Percentiles rank a stretch among this genome's conserved stretches.
These are phyloP conservation scores for Neopestalotiopsis sp. DNA, from an alignment of 2,329 filamentous ascomycete genomes.

Conservation along the genomic window DNA sequence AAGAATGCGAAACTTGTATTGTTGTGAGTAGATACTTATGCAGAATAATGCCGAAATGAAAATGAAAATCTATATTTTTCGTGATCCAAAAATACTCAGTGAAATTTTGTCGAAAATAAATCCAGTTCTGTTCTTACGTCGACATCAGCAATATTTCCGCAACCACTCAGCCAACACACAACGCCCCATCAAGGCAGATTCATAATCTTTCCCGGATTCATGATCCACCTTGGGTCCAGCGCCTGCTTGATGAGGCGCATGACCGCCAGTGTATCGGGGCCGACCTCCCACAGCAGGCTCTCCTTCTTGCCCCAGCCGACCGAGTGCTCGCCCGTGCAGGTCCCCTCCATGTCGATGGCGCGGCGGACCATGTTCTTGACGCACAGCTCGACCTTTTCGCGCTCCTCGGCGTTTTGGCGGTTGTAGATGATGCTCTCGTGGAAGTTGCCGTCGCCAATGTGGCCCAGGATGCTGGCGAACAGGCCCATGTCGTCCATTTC, in stretches of 20 bases:
- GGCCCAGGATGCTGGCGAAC: constrained; percentile 86
- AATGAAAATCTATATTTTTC: no score
- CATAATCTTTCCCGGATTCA: constrained; percentile 94
- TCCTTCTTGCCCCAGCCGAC: constrained; percentile 88
- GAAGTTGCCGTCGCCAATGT: constrained; percentile 94
- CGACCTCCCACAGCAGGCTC: constrained; percentile 79
- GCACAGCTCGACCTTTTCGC: constrained; percentile 77
- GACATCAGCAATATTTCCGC: no score
- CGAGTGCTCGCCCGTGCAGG: constrained; percentile 88
- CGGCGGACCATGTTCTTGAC: constrained; percentile 90
- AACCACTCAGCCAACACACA: no score
- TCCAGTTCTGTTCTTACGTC: no score
- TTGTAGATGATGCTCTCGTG: constrained; percentile 93
- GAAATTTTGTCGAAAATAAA: no score
- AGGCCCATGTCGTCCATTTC: constrained; percentile 86
- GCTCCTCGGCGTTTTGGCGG: constrained; percentile 70
- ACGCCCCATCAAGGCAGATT: constrained; percentile 52
- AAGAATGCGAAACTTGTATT: no score
- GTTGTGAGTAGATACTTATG: no score
- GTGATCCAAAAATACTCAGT: no score
- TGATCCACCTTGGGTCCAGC: constrained; percentile 83
- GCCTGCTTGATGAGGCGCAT: constrained; percentile 87
- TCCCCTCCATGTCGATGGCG: constrained; percentile 94
- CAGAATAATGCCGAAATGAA: no score
- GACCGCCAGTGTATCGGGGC: constrained; percentile 77